Percentiles rank a stretch among this genome's conserved stretches.
Evolutionary conservation across 2,329 filamentous ascomycete species (phyloP).

Genomic region (Huntiella moniliformis): DNA sequence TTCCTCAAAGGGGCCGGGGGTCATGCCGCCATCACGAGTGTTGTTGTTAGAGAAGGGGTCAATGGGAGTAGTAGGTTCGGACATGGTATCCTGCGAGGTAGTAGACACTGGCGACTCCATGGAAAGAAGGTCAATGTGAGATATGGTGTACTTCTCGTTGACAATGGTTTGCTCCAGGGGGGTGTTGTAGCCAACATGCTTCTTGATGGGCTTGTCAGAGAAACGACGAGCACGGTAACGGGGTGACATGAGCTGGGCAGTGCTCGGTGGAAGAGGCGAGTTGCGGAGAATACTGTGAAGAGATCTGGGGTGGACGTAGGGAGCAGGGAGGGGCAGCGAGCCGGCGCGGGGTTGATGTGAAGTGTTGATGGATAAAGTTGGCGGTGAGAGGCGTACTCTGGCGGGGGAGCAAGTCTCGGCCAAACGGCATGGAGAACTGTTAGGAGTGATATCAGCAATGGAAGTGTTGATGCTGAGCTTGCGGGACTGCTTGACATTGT

Average conservation of each 20-base stretch:
- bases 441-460: slow-evolving; percentile 4
- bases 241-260: slow-evolving; percentile 30
- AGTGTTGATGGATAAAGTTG: slow-evolving; percentile 1
- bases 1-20: slow-evolving; percentile 44
- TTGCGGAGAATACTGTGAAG: slow-evolving; percentile 48
- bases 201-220: slow-evolving; percentile 30
- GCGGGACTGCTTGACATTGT: slow-evolving; percentile 1
- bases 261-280: slow-evolving; percentile 39
- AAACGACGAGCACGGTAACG: slow-evolving; percentile 34
- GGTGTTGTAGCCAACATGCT: slow-evolving; percentile 42
- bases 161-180: slow-evolving; percentile 45
- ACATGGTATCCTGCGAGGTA: not conserved
- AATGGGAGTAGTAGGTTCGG: slow-evolving; percentile 24
- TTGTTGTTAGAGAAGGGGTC: slow-evolving; percentile 35
- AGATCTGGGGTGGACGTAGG: slow-evolving; percentile 38
- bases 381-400: not conserved
- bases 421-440: slow-evolving; percentile 3
- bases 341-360: slow-evolving; percentile 11
- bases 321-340: slow-evolving; percentile 19
- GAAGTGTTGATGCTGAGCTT: slow-evolving; percentile 13
- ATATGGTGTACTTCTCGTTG: slow-evolving; percentile 41
- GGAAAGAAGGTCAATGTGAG: slow-evolving; percentile 42
- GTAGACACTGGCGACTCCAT: slow-evolving; percentile 27
- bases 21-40: slow-evolving; percentile 40
- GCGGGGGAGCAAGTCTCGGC: not conserved